These are phyloP conservation scores for Monilinia vaccinii-corymbosi DNA, from an alignment of 2,329 filamentous ascomycete genomes.

Conservation along the genomic window DNA sequence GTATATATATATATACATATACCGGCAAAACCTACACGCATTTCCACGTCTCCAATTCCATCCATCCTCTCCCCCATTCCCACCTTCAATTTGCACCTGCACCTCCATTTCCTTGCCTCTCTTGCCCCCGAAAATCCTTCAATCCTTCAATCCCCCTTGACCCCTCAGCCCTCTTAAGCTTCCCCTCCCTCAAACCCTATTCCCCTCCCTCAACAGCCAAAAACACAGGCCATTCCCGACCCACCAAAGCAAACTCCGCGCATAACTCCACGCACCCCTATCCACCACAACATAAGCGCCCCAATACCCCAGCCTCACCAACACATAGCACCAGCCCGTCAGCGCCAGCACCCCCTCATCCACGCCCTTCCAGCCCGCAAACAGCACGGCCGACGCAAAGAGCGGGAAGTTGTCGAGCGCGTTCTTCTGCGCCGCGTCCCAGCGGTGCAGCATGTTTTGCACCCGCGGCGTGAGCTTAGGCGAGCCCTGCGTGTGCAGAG, in stretches of 20 bases:
- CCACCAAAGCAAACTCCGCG: conserved; percentile 36
- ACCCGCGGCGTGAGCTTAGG: too few relatives aligned
- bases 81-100: too few relatives aligned
- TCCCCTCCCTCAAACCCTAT: conserved; percentile 25
- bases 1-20: too few relatives aligned
- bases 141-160: too few relatives aligned
- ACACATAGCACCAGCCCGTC: conserved; percentile 33
- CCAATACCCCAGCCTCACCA: conserved; percentile 35
- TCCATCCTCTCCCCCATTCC: too few relatives aligned
- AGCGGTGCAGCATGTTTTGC: conserved; percentile 21
- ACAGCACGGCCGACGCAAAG: conserved; percentile 32
- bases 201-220: conserved; percentile 29
- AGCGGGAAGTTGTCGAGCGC: conserved; percentile 36
- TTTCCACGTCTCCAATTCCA: too few relatives aligned
- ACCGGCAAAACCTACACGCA: too few relatives aligned
- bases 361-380: conserved; percentile 34
- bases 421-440: background rate
- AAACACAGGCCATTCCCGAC: conserved; percentile 35
- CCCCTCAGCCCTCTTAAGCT: too few relatives aligned
- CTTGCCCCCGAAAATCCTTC: too few relatives aligned
- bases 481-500: conserved; percentile 31
- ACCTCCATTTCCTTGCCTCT: too few relatives aligned
- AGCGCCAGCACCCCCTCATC: conserved; percentile 31
- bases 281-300: conserved; percentile 34
- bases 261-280: conserved; percentile 28